A percentile compares a stretch with the other conserved stretches of the same genome.
These are phyloP conservation scores for Musa balbisiana DNA, from an alignment of 202 grass and related monocot genomes.

Conservation along the genomic window DNA sequence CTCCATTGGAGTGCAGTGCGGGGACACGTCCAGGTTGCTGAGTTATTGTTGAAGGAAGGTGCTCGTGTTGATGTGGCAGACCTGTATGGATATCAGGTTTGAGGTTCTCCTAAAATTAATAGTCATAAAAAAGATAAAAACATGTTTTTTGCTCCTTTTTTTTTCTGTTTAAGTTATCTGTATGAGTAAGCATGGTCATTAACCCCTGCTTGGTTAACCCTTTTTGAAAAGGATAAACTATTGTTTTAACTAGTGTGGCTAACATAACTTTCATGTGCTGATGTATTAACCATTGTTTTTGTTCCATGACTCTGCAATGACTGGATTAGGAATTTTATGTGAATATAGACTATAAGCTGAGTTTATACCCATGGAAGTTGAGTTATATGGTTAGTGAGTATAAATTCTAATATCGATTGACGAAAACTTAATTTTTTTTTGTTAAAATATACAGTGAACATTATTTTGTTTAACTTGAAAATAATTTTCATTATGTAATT, in stretches of 20 bases:
- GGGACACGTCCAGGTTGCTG: slow-evolving; percentile 89
- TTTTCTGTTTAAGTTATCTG: slow-evolving; percentile 5
- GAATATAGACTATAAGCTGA: no score
- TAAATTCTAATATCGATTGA: no score
- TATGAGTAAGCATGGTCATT: not conserved
- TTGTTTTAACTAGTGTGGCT: not conserved
- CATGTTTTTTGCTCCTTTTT: not conserved
- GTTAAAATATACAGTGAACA: no score
- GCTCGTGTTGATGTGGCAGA: slow-evolving; percentile 77
- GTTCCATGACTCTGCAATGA: no score
- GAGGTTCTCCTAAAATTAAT: slow-evolving; percentile 6
- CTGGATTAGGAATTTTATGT: no score
- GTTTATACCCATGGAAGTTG: no score
- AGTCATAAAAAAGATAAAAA: not conserved
- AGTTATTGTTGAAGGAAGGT: slow-evolving; percentile 86
- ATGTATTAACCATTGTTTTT: no score
- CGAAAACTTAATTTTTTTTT: not conserved
- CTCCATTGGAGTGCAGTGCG: slow-evolving; percentile 94
- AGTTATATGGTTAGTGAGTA: no score
- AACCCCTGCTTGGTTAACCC: not conserved
- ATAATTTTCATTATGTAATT: no score
- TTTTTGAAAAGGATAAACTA: not conserved
- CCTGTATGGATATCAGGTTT: slow-evolving; percentile 92
- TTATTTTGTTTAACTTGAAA: no score
- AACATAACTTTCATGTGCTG: no score